A percentile compares a stretch with the other conserved stretches of the same genome.
phyloP scores from a whole-genome alignment of 2,329 filamentous ascomycete species.

The Monascus ruber region DNA sequence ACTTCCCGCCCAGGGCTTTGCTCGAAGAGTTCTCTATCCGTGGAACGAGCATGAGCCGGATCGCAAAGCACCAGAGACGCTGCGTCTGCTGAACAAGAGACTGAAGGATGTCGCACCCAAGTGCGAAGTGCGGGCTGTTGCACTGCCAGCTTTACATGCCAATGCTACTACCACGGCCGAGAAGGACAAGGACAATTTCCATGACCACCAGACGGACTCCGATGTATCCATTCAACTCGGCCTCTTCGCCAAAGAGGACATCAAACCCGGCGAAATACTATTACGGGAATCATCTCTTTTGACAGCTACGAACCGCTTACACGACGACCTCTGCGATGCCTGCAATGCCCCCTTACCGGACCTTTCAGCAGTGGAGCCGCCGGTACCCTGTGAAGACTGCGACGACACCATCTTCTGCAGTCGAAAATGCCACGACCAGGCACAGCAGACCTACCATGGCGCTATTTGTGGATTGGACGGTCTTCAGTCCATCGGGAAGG shows the following conservation, averaged over 20 bases:
- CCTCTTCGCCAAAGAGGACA: constrained; percentile 75
- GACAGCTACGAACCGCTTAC: constrained; percentile 77
- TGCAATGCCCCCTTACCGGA: constrained; percentile 65
- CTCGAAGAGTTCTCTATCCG: constrained; percentile 47
- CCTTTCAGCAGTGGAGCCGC: constrained; percentile 29
- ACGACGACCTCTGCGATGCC: constrained; percentile 80
- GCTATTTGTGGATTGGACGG: constrained; percentile 45
- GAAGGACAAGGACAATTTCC: constrained; percentile 5
- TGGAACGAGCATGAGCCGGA: constrained; percentile 54
- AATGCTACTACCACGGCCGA: constrained; percentile 2
- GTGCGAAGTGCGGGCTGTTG: constrained; percentile 64
- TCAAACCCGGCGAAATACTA: constrained; percentile 63
- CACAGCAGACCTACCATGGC: constrained; percentile 46
- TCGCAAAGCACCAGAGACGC: constrained; percentile 40
- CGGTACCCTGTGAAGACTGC: constrained; percentile 43
- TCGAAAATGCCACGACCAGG: constrained; percentile 43
- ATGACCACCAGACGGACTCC: constrained; percentile 4
- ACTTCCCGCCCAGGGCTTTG: constrained; percentile 28
- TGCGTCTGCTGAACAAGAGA: constrained; percentile 60
- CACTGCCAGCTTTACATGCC: constrained; percentile 58
- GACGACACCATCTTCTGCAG: constrained; percentile 52
- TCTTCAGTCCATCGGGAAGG: constrained; percentile 47
- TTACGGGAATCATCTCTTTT: constrained; percentile 75
- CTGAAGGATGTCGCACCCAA: constrained; percentile 63
- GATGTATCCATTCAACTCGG: constrained; percentile 62